phyloP scores from a whole-genome alignment of 2,329 filamentous ascomycete species.

The Metarhizium brunneum region DNA sequence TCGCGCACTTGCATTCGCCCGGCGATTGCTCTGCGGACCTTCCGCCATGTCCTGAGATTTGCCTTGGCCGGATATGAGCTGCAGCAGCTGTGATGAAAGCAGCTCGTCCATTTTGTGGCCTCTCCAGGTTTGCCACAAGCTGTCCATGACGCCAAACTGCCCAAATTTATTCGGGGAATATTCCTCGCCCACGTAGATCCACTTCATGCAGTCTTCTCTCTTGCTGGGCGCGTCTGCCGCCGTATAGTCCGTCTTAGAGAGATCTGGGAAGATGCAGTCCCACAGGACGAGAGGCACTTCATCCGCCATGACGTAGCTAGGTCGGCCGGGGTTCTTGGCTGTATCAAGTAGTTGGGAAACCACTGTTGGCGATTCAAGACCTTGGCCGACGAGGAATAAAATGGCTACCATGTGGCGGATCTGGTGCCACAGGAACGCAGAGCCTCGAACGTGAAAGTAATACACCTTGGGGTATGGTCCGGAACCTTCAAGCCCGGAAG shows the following conservation, averaged over 20 bases:
- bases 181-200: constrained; percentile 71
- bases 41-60: constrained; percentile 26
- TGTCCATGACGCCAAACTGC: constrained; percentile 56
- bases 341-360: constrained; percentile 69
- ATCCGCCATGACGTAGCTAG: constrained; percentile 82
- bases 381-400: constrained; percentile 86
- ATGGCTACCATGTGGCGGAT: constrained; percentile 90
- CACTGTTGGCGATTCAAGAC: constrained; percentile 67
- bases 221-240: constrained; percentile 10
- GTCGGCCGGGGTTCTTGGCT: constrained; percentile 60
- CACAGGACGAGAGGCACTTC: constrained; percentile 88
- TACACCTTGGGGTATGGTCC: constrained; percentile 57
- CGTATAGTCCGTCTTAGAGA: background rate
- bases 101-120: constrained; percentile 84
- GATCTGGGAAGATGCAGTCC: constrained; percentile 80
- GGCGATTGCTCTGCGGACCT: constrained; percentile 22
- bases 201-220: constrained; percentile 54
- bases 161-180: constrained; percentile 51
- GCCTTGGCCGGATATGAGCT: constrained; percentile 42
- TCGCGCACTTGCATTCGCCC: constrained; percentile 17
- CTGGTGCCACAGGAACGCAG: constrained; percentile 96
- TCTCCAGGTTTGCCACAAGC: constrained; percentile 77
- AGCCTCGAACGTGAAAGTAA: constrained; percentile 79
- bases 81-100: constrained; percentile 64
- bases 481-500: constrained; percentile 7